These are phyloP conservation scores for Metschnikowia anglica DNA, from an alignment of 805 yeast species.

Conservation along the genomic window DNA sequence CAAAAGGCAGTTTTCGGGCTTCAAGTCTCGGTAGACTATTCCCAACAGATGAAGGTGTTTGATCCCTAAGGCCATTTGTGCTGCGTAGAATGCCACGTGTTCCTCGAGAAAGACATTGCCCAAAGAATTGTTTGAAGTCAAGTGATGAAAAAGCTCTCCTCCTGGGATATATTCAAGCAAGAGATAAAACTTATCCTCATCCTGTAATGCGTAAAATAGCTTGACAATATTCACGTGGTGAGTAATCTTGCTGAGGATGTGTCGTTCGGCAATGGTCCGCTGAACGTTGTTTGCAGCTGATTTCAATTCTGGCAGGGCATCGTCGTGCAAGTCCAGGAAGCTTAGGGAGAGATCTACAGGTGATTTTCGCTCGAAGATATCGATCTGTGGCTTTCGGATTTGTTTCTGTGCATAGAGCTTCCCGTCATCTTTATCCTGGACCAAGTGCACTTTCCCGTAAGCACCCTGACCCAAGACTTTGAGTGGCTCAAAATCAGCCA, in stretches of 20 bases:
- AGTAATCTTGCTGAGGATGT: constrained; percentile 21
- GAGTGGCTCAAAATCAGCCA: constrained; percentile 42
- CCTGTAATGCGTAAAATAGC: constrained; percentile 46
- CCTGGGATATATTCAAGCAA: constrained; percentile 47
- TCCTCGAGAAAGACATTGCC: constrained; percentile 54
- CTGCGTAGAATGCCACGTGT: constrained; percentile 72
- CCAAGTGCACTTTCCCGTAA: constrained; percentile 44
- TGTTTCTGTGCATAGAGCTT: constrained; percentile 45
- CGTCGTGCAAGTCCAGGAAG: constrained; percentile 24
- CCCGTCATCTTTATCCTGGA: constrained; percentile 38
- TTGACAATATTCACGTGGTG: constrained; percentile 50
- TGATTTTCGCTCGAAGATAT: constrained; percentile 26
- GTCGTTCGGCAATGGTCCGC: constrained; percentile 23
- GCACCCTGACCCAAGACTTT: constrained; percentile 46
- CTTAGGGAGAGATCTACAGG: constrained; percentile 10
- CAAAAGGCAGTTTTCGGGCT: constrained; percentile 85
- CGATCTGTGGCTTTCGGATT: constrained; percentile 32
- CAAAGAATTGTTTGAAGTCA: constrained; percentile 31
- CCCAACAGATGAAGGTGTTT: constrained; percentile 76
- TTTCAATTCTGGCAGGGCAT: constrained; percentile 5
- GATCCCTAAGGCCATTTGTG: constrained; percentile 77
- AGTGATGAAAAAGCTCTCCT: constrained; percentile 46
- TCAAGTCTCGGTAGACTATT: constrained; percentile 81
- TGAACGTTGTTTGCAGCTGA: constrained; percentile 17
- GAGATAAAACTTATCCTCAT: constrained; percentile 42